Conservation (phyloP, 1,139 yeast species). For the Kurtzmaniella natalensis region DNA sequence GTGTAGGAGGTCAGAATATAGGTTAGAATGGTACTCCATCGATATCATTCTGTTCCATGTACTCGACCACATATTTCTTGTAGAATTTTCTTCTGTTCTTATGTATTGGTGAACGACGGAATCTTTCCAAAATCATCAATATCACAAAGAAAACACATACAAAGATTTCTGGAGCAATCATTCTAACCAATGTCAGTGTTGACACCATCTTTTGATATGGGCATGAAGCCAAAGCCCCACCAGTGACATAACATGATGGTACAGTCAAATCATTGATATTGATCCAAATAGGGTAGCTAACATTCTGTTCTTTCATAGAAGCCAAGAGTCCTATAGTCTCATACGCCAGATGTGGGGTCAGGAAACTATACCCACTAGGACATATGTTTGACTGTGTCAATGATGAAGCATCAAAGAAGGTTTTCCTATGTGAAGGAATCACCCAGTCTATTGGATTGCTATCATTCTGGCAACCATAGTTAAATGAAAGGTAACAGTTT, state of each 20-base stretch:
- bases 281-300: conserved; percentile 58
- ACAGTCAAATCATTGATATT: conserved; percentile 78
- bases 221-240: conserved; percentile 75
- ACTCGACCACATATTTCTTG: conserved; percentile 33
- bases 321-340: conserved; percentile 31
- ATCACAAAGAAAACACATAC: conserved; percentile 49
- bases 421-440: conserved; percentile 25
- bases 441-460: conserved; percentile 45
- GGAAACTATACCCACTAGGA: conserved; percentile 47
- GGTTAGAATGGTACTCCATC: conserved; percentile 46
- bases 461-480: conserved; percentile 52
- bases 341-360: conserved; percentile 51
- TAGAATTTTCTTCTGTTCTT: conserved; percentile 38
- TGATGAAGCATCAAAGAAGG: conserved; percentile 50
- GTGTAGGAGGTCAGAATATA: too few relatives aligned
- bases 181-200: conserved; percentile 52
- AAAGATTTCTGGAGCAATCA: conserved; percentile 64
- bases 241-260: conserved; percentile 78
- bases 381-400: conserved; percentile 29
- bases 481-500: conserved; percentile 56
- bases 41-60: conserved; percentile 33
- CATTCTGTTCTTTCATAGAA: conserved; percentile 15
- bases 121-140: conserved; percentile 34
- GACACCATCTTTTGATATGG: conserved; percentile 64
- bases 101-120: conserved; percentile 35